phyloP scores from a whole-genome alignment of 1,284 basidiomycete genomes.

The Leccinum ponderosum region DNA sequence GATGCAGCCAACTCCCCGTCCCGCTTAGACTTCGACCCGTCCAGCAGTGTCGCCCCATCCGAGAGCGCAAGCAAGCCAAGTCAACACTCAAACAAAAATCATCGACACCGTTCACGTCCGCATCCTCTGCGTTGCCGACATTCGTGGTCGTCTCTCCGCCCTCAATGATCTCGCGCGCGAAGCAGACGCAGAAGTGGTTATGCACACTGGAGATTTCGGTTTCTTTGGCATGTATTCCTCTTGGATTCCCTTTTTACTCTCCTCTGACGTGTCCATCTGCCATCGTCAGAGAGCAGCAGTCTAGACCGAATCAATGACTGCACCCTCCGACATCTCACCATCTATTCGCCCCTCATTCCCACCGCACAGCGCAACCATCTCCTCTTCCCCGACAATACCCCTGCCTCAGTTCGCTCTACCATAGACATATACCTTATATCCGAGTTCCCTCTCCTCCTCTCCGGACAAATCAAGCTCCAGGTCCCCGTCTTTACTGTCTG shows the following conservation, averaged over 20 bases:
- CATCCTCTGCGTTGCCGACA: constrained; percentile 95
- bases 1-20: constrained; percentile 48
- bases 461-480: too few species aligned
- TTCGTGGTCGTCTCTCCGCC: constrained; percentile 83
- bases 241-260: too few species aligned
- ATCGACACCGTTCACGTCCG: constrained; percentile 80
- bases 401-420: too few species aligned
- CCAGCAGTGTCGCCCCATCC: constrained; percentile 56
- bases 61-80: constrained; percentile 44
- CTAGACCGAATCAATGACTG: constrained; percentile 38
- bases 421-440: too few species aligned
- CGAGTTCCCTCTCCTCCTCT: too few species aligned
- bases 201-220: too few species aligned
- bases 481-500: too few species aligned
- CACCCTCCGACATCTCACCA: constrained; percentile 92
- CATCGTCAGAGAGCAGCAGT: too few species aligned
- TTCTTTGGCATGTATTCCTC: too few species aligned
- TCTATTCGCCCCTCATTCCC: constrained; percentile 96
- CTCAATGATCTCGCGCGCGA: constrained; percentile 92
- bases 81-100: constrained; percentile 77
- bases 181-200: constrained; percentile 70
- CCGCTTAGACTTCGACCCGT: constrained; percentile 58
- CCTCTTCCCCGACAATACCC: constrained; percentile 64
- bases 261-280: too few species aligned
- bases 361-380: constrained; percentile 80